A percentile compares a stretch with the other conserved stretches of the same genome.
These are phyloP conservation scores for Rhizopus sp. DNA, from an alignment of 371 early-diverging fungal genomes.

Conservation along the genomic window DNA sequence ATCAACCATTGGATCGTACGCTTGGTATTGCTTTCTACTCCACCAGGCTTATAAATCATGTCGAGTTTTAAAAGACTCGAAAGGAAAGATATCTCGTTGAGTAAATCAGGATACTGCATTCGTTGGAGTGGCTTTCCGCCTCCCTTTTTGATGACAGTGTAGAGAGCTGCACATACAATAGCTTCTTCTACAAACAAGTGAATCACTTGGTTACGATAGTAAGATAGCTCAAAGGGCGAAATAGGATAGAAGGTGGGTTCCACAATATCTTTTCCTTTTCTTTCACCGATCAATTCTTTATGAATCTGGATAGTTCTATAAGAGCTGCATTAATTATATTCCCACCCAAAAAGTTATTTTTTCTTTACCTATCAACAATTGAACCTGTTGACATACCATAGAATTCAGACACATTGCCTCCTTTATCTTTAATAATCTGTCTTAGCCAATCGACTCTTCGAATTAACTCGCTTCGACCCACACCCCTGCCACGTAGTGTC, in stretches of 20 bases:
- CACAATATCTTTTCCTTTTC: conserved; percentile 68
- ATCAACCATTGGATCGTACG: conserved; percentile 67
- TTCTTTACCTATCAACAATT: conserved; percentile 62
- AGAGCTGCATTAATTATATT: background rate
- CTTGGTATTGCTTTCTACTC: conserved; percentile 70
- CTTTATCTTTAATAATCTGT: conserved; percentile 66
- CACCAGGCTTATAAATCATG: conserved; percentile 84
- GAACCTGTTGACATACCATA: conserved; percentile 68
- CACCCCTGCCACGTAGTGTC: conserved; percentile 84
- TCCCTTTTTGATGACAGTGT: conserved; percentile 80
- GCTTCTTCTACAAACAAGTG: conserved; percentile 86
- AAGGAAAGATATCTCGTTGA: conserved; percentile 75
- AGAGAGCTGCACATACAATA: conserved; percentile 77
- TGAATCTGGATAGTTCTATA: conserved; percentile 58
- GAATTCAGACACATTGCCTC: conserved; percentile 85
- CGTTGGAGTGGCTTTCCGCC: conserved; percentile 64
- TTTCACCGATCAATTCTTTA: conserved; percentile 75
- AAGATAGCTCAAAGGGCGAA: conserved; percentile 85
- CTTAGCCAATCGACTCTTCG: conserved; percentile 83
- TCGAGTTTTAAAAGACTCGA: conserved; percentile 81
- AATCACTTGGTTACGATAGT: conserved; percentile 87
- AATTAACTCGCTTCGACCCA: conserved; percentile 81
- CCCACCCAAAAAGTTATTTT: background rate
- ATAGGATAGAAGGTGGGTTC: conserved; percentile 88
- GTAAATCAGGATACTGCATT: conserved; percentile 52